Conservation (phyloP, 441 rosid species). For the Bocquillonia castaneifolia region DNA sequence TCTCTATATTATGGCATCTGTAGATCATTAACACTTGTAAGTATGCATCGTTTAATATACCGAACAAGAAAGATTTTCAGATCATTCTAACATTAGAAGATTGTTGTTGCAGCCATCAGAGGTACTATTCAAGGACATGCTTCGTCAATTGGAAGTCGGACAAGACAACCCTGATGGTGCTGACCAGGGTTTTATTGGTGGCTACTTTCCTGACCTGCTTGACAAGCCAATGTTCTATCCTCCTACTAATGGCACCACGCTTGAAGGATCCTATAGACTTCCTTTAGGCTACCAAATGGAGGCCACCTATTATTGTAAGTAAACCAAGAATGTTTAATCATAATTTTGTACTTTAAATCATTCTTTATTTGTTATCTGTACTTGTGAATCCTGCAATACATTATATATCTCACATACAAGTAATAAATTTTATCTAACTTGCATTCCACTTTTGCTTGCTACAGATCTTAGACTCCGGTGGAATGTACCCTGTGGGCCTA, state of each 20-base stretch:
- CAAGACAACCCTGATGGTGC: slow-evolving; percentile 82
- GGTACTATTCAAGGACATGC: slow-evolving; percentile 64
- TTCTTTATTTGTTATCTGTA: not conserved
- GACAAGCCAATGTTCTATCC: slow-evolving; percentile 71
- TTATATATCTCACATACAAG: not conserved
- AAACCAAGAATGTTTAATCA: not conserved
- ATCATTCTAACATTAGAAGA: not conserved
- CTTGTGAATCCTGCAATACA: not conserved
- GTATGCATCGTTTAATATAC: not conserved
- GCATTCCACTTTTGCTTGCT: slow-evolving; percentile 2
- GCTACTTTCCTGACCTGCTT: slow-evolving; percentile 79
- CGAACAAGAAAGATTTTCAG: not conserved
- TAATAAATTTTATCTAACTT: not conserved
- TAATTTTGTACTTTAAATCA: not conserved
- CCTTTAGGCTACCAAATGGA: slow-evolving; percentile 98
- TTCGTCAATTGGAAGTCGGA: slow-evolving; percentile 55
- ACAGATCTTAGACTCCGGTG: slow-evolving; percentile 78
- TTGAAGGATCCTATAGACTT: slow-evolving; percentile 70
- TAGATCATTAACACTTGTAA: not conserved
- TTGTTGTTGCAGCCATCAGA: slow-evolving; percentile 54
- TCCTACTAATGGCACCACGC: slow-evolving; percentile 44
- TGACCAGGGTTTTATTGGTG: slow-evolving; percentile 89
- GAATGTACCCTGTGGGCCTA: slow-evolving; percentile 91
- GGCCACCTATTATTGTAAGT: slow-evolving; percentile 82
- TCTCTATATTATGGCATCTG: not conserved